These are phyloP conservation scores for Phellopilus nigrolimitatus DNA, from an alignment of 1,284 basidiomycete species.

Conservation along the genomic window DNA sequence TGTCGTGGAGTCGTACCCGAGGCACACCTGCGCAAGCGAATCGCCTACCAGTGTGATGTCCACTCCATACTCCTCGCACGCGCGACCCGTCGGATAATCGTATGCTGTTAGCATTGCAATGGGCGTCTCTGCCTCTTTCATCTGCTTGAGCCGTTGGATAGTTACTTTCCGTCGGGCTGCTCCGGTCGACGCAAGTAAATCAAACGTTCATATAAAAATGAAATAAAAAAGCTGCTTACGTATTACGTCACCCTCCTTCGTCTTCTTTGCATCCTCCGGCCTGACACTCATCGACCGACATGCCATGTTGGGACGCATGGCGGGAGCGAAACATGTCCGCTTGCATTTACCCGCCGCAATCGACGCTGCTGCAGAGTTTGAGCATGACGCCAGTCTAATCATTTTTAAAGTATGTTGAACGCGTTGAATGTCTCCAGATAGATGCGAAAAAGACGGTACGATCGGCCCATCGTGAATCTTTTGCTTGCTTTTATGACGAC, in stretches of 20 bases:
- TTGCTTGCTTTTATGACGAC: slow-evolving; percentile 1
- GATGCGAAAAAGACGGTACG: background rate
- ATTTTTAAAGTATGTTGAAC: background rate
- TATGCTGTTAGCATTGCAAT: slow-evolving; percentile 93
- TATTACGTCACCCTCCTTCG: slow-evolving; percentile 18
- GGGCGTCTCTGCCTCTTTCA: slow-evolving; percentile 57
- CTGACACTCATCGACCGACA: slow-evolving; percentile 21
- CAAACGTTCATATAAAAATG: too few species aligned
- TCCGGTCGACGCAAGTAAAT: too few species aligned
- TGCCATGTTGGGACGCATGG: slow-evolving; percentile 1
- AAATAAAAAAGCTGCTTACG: slow-evolving; percentile 5
- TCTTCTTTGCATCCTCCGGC: slow-evolving; percentile 19
- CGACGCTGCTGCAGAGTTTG: slow-evolving; percentile 3
- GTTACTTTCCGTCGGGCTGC: slow-evolving; percentile 71
- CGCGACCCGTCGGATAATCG: slow-evolving; percentile 83
- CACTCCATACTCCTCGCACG: slow-evolving; percentile 53
- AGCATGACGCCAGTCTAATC: slow-evolving; percentile 7
- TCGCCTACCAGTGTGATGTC: slow-evolving; percentile 85
- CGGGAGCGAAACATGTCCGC: slow-evolving; percentile 1
- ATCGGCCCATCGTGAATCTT: slow-evolving; percentile 13
- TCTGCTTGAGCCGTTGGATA: slow-evolving; percentile 63
- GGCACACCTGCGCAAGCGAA: slow-evolving; percentile 89
- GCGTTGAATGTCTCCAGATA: background rate
- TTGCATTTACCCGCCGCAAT: slow-evolving; percentile 2
- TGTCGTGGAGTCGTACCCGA: slow-evolving; percentile 85